Evolutionary conservation across 371 early-diverging fungal genomes (phyloP), one percentile per base, ranked within the genome.

Genomic region (Entomophthora muscae): DNA sequence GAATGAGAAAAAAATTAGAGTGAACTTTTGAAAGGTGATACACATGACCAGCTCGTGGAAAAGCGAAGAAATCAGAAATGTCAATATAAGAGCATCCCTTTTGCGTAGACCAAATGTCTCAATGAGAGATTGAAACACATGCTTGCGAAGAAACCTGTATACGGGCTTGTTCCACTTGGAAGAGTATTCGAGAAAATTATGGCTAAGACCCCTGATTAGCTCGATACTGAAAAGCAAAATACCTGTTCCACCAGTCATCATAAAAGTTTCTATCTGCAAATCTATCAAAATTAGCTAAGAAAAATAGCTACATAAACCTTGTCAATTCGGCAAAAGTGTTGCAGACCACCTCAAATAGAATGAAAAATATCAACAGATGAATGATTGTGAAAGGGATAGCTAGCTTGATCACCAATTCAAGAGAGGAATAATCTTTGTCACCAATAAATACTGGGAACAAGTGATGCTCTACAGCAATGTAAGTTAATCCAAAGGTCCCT

Each of bases 161-260:
- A 98, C 99, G 1, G 93, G 95, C 65, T 85, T 89, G 75, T 99
- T 99, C 99, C 99, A 99, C 68, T 93, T 89, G 57, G 94, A 83
- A 53, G 96, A 92, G 76, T 91, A 99, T 71, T 95, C 96, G 89
- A 93, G 66, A 88, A 91, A 0, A 86, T 84, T n/a, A 81, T 72
- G 66, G 83, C 81, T 52, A 27, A 32, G 31, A 54, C 21, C 22
- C 32, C 22, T 31, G 22, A 29, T 22, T 1, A 10, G 23, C 32
- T n/a, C 24, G 22, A 30, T 3, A 13, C 32, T n/a, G 32, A 17
- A 33, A 58, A 21, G 24, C 10, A 60, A 21, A 23, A 42, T 67
- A 70, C 72, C 82, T 77, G 73, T 99, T 98, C 98, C 98, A 99
- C 97, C 98, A 98, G 72, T 95, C 93, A 64, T 91, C 93, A 75